A percentile compares a stretch with the other conserved stretches of the same genome.
Evolutionary conservation across 169 alveolate genomes (phyloP).

Genomic region (Babesia sp.): DNA sequence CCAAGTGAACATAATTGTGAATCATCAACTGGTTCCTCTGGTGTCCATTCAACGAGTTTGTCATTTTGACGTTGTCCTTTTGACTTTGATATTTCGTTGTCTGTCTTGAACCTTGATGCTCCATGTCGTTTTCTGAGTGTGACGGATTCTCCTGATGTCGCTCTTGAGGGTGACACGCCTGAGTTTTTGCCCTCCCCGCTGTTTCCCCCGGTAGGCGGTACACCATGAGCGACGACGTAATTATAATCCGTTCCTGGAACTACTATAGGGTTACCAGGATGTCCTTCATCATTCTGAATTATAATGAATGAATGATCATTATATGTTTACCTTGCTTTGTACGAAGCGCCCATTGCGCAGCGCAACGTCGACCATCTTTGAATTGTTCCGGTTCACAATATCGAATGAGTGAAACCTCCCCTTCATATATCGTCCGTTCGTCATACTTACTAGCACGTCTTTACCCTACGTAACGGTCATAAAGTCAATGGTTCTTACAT

Average conservation of each 20-base stretch:
- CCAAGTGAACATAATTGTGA: slow-evolving; percentile 33
- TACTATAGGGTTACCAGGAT: slow-evolving; percentile 1
- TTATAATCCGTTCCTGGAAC: slow-evolving; percentile 47
- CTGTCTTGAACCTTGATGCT: slow-evolving; percentile 48
- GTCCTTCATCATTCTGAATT: slow-evolving; percentile 9
- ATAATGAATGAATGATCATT: neutral
- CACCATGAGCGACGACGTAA: slow-evolving; percentile 31
- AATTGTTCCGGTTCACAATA: slow-evolving; percentile 15
- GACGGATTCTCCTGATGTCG: slow-evolving; percentile 1
- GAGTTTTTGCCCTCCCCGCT: neutral
- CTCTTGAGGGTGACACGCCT: neutral
- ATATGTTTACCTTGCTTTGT: neutral
- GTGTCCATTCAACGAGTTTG: slow-evolving; percentile 46
- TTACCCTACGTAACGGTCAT: slow-evolving; percentile 16
- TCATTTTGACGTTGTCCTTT: slow-evolving; percentile 11
- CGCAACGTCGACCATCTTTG: slow-evolving; percentile 48
- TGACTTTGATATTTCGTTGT: slow-evolving; percentile 48
- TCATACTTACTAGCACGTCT: slow-evolving; percentile 51
- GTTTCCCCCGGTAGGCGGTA: neutral
- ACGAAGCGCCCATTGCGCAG: slow-evolving; percentile 23
- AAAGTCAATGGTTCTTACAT: neutral
- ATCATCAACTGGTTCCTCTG: slow-evolving; percentile 52
- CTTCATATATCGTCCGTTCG: slow-evolving; percentile 22
- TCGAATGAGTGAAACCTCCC: slow-evolving; percentile 55
- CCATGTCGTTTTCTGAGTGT: neutral